phyloP scores from a whole-genome alignment of 225 moss, liverwort and hornwort species.

The Pleurozium schreberi region DNA sequence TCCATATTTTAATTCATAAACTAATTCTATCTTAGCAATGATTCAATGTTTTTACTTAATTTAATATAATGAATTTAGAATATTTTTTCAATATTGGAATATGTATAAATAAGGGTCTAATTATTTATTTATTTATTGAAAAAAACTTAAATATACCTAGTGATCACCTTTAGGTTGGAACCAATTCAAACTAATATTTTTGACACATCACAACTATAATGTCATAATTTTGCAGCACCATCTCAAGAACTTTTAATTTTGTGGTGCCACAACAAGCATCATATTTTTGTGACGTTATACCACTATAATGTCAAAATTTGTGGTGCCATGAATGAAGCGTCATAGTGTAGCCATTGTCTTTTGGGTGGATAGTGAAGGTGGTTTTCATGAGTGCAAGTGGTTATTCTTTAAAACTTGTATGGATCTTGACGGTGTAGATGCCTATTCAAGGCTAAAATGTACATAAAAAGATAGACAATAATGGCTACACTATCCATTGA shows the following conservation, averaged over 20 bases:
- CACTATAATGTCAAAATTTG: background rate
- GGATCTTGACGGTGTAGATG: fast-evolving
- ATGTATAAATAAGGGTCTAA: fast-evolving
- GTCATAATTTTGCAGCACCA: background rate
- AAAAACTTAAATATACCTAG: background rate
- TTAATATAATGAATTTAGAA: too few species aligned
- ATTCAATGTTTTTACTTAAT: background rate
- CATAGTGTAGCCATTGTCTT: too few species aligned
- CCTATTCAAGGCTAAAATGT: background rate
- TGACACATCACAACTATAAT: background rate
- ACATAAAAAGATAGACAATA: background rate
- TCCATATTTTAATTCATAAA: too few species aligned
- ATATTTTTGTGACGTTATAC: background rate
- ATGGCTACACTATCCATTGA: too few species aligned
- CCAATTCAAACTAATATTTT: background rate
- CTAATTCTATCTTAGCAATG: background rate
- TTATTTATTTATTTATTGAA: background rate
- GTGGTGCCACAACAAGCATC: background rate
- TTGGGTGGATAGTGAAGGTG: too few species aligned
- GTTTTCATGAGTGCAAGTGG: fast-evolving
- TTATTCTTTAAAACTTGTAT: background rate
- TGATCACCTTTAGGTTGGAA: background rate
- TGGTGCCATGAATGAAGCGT: background rate
- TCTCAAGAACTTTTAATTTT: fast-evolving
- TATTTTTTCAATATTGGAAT: background rate